These are phyloP conservation scores for Incumbomyces lentus DNA, from an alignment of 2,329 filamentous ascomycete genomes.

Conservation along the genomic window DNA sequence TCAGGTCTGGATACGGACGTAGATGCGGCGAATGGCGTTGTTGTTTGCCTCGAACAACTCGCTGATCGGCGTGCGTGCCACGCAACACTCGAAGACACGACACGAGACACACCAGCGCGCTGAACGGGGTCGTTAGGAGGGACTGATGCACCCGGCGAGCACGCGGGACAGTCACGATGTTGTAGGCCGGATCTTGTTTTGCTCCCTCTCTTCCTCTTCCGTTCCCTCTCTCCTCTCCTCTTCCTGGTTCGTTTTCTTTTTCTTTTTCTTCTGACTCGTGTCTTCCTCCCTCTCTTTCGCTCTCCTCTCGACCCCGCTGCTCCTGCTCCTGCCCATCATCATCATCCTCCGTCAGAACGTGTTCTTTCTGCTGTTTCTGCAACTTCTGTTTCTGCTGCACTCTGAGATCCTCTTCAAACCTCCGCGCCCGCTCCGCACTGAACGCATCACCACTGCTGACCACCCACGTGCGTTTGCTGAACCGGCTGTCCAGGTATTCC, in stretches of 20 bases:
- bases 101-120: conserved; percentile 53
- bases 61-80: conserved; percentile 28
- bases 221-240: conserved; percentile 10
- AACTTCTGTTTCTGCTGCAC: no score
- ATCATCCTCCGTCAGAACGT: no score
- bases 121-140: conserved; percentile 49
- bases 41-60: not conserved
- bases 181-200: conserved; percentile 31
- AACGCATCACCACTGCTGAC: conserved; percentile 66
- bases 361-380: no score
- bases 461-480: conserved; percentile 66
- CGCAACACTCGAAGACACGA: conserved; percentile 50
- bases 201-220: not conserved
- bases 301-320: no score
- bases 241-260: conserved; percentile 20
- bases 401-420: conserved; percentile 48
- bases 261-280: no score
- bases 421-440: conserved; percentile 52
- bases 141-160: conserved; percentile 73
- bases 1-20: conserved; percentile 54
- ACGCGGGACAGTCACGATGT: conserved; percentile 59
- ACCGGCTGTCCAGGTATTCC: conserved; percentile 27
- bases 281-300: no score
- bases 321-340: no score
- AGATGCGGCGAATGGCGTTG: conserved; percentile 14